These are phyloP conservation scores for Tolypocladium ophioglossoides DNA, from an alignment of 2,329 filamentous ascomycete species.

Conservation along the genomic window DNA sequence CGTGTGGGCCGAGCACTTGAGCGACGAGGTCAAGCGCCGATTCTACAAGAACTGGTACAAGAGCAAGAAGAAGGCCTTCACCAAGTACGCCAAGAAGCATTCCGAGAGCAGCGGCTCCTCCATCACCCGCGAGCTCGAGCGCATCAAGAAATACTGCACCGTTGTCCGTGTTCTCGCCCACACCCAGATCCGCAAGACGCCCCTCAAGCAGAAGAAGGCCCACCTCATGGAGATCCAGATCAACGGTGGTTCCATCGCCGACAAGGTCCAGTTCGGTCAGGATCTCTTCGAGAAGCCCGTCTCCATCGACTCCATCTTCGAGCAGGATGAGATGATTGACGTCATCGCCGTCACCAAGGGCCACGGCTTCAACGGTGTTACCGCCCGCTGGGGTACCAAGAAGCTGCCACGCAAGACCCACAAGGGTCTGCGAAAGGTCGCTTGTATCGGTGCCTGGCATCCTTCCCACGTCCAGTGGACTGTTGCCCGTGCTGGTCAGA, in stretches of 20 bases:
- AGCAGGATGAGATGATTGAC: slow-evolving; percentile 99
- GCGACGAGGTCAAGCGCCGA: slow-evolving; percentile 96
- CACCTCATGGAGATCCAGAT: slow-evolving; percentile 99
- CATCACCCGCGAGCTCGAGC: slow-evolving; percentile 95
- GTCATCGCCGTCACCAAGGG: slow-evolving; percentile 99
- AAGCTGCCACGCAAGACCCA: slow-evolving; percentile 99
- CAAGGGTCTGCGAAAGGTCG: slow-evolving; percentile 99
- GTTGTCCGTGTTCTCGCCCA: slow-evolving; percentile 98
- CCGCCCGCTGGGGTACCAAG: slow-evolving; percentile 98
- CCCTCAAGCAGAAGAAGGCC: slow-evolving; percentile 99
- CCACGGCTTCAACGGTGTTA: slow-evolving; percentile 97
- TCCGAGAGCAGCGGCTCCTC: slow-evolving; percentile 83
- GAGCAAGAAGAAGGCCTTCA: slow-evolving; percentile 99
- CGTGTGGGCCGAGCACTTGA: slow-evolving; percentile 98
- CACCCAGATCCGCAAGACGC: slow-evolving; percentile 98
- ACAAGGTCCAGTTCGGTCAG: slow-evolving; percentile 95
- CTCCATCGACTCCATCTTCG: slow-evolving; percentile 86
- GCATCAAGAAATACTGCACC: slow-evolving; percentile 99
- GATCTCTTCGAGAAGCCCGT: slow-evolving; percentile 99
- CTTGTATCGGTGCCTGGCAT: slow-evolving; percentile 99
- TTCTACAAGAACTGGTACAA: slow-evolving; percentile 99
- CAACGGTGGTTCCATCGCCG: slow-evolving; percentile 91
- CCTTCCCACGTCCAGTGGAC: slow-evolving; percentile 99
- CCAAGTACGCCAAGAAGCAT: slow-evolving; percentile 99
- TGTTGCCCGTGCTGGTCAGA: slow-evolving; percentile 98